Evolutionary conservation across 2,329 filamentous ascomycete species (phyloP), one percentile per base, ranked within the genome.

Genomic region (Curvularia verruculosa): DNA sequence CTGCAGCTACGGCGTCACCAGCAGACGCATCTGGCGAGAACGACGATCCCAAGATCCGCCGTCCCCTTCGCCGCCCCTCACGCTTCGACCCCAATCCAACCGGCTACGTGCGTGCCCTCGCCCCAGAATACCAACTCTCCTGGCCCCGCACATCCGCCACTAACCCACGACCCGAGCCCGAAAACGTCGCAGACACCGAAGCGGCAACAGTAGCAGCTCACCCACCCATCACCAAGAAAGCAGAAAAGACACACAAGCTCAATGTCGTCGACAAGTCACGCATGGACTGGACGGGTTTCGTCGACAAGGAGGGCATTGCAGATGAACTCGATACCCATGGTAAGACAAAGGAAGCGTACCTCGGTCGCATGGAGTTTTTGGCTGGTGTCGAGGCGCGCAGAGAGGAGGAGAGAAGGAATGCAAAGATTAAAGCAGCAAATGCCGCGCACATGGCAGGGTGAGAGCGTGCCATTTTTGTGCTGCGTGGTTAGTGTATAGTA

Each of bases 181-280:
- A 63, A 48, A 59, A 64, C 36, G 48, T 67, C 55, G 50, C 72
- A 0, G 53, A 60, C 3, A 31, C 59, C 4, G 64, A 65, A 15
- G 50, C 52, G 10, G 59, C 54, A 18, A 9, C 23, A 18, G 52
- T 58, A 3, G n/a, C n/a, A n/a, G n/a, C n/a, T n/a, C n/a, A n/a
- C n/a, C n/a, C n/a, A n/a, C n/a, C n/a, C n/a, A n/a, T n/a, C n/a
- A 15, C 31, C 31, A 65, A 63, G 19, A 66, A 62, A 24, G 59
- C 58, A 59, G 78, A 69, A 65, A 81, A 75, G 76, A 83, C 66
- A 21, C 82, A 84, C 56, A 88, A 87, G 67, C 82, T 89, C 75
- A 88, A 87, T 63, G 87, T 86, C 0, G 84, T 89, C 48, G 85
- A 87, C 73, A 89, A 88, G 73, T 87, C 84, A 28, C 82, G 85